Conservation (phyloP, 441 rosid species). For the Isatis lusitanica region DNA sequence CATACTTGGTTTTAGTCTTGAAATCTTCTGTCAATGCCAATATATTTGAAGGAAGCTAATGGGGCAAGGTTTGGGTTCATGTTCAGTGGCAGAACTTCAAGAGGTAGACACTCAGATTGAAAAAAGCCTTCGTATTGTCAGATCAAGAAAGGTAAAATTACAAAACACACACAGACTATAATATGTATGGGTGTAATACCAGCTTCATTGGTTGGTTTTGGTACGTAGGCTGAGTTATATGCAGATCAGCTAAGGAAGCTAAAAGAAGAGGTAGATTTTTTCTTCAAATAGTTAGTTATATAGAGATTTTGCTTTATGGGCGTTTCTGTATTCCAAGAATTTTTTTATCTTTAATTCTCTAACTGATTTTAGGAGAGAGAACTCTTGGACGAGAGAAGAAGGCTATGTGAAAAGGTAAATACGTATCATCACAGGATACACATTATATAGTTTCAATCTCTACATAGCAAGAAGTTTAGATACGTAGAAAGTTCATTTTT, state of each 20-base stretch:
- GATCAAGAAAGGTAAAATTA: constrained; percentile 63
- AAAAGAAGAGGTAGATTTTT: constrained; percentile 20
- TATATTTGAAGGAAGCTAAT: constrained; percentile 51
- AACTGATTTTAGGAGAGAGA: constrained; percentile 19
- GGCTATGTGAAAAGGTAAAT: constrained; percentile 29
- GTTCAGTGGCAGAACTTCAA: constrained; percentile 53
- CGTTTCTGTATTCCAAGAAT: background rate
- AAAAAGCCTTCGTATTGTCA: constrained; percentile 51
- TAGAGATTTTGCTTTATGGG: background rate
- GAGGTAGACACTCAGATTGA: constrained; percentile 50
- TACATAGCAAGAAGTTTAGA: background rate
- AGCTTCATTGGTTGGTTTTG: constrained; percentile 20
- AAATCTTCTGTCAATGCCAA: background rate
- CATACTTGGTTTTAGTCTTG: background rate
- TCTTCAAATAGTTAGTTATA: background rate
- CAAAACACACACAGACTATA: background rate
- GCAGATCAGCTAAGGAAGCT: constrained; percentile 14
- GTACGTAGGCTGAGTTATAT: constrained; percentile 30
- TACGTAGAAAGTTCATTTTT: background rate
- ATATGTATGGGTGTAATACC: background rate
- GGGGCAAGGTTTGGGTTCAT: constrained; percentile 52
- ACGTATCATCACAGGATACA: background rate
- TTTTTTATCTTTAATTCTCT: background rate
- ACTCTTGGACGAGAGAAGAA: constrained; percentile 20
- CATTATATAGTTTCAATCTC: background rate